Evolutionary conservation across 805 yeast genomes (phyloP), one percentile per base, ranked within the genome.

Genomic region (Scheffersomyces lignosus): DNA sequence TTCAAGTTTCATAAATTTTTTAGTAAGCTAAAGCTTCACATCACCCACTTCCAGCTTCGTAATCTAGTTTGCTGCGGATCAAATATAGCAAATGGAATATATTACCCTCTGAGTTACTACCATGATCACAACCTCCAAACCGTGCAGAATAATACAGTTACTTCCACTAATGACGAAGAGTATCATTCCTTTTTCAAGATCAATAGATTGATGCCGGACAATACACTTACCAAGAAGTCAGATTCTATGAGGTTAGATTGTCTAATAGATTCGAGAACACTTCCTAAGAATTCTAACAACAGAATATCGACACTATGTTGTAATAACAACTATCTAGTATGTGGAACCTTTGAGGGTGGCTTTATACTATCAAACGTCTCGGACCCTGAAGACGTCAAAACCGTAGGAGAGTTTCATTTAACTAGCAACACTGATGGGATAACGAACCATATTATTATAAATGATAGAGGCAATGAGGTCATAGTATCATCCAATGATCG

Each of bases 1-100:
- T 71, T 51, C 44, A 51, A 48, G 40, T 70, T 66, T 43, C 54
- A 64, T 24, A 60, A 57, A 34, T 73, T 68, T 44, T 71, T 55
- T 56, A 54, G 68, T 39, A 54, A 59, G 40, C 65, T 80, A 6
- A 70, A 67, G 34, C 75, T 80, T 4, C 70, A 66, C 43, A 59
- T 77, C 9, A 69, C 73, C 14, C 84, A 80, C 59, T 78, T 78
- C 52, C 84, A 79, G 56, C 60, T 80, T 23, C 57, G 84, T 12
- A 71, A 76, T 38, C 56, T 78, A 33, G 69, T 80, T 6, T 65
- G 67, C 37, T 71, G 61, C 45, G 62, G 61, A 22, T 55, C 56
- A 9, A 56, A 52, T 31, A 48, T 48, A 35, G 50, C 56, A 9
- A 57, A 56, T 29, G 72, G 72, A 4, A 57, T 68, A n/a, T 68